Base-by-base conservation (phyloP, 2,329 filamentous ascomycete species). In the Pseudopyricularia javanii region DNA sequence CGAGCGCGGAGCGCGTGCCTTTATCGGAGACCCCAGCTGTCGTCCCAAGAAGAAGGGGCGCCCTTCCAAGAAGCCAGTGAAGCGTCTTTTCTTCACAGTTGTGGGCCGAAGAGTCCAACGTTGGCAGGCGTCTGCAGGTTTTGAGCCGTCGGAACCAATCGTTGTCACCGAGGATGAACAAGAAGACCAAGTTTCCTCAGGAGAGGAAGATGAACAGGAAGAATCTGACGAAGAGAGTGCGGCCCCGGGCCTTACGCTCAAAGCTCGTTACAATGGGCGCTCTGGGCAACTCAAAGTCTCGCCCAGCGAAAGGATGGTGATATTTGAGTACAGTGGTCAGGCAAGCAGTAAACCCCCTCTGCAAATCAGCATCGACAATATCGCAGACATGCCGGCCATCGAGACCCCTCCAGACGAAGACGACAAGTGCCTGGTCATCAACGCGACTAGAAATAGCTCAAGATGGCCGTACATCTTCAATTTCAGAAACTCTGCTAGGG, bases 401-500 rank as follows among this genome's bases (percentile, higher is more conserved):
- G 55, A 56, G 17, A 54, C 58, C 20, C 55, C 56, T 8, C 60
- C 62, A 1, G 57, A 54, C 1, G 55, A 55, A 8, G 56, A 58
- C 12, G 59, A 59, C 35, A 59, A 59, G 17, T 59, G 59, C 6
- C 17, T 66, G 22, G 56, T 63, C 15, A 40, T 64, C 17, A 28
- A 50, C 26, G 49, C 49, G 32, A 17, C 47, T 48, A n/a, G 55
- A 54, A 20, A 49, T 26, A 24, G 11, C 33, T 33, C 49, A 51
- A 9, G 45, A 55, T 58, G 52, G 56, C 58, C 57, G 1, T 60
- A 58, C 51, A 52, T 60, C 20, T 63, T 65, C 47, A 47, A 59
- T 14, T 56, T 63, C 28, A 55, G 56, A 11, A 53, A 56, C 28
- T 53, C 28, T 17, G 51, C 52, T 0, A 54, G 54, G n/a, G 55